Conservation (phyloP, 805 yeast genomes). For the Saturnispora besseyi region DNA sequence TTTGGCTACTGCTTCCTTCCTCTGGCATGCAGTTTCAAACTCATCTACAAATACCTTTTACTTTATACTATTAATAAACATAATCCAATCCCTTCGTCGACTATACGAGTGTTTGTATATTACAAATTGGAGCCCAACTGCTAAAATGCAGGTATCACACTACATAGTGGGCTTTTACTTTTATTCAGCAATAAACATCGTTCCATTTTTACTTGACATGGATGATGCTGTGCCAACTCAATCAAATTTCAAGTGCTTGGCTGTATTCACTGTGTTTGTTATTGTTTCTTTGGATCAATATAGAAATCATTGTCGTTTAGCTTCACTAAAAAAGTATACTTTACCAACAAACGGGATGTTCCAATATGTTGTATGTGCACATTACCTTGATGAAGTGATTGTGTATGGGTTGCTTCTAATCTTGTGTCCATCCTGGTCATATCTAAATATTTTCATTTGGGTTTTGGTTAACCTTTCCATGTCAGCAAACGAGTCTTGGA, state of each 20-base stretch:
- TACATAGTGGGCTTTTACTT: slow-evolving; percentile 56
- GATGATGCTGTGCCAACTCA: background rate
- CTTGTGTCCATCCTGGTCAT: slow-evolving; percentile 12
- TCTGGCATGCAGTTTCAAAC: background rate
- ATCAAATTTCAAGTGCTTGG: background rate
- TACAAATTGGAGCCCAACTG: slow-evolving; percentile 35
- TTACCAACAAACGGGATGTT: slow-evolving; percentile 47
- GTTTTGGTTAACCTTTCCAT: slow-evolving; percentile 42
- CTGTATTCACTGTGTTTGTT: slow-evolving; percentile 21
- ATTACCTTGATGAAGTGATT: slow-evolving; percentile 57
- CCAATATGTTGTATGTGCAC: slow-evolving; percentile 49
- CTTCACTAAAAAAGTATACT: slow-evolving; percentile 45
- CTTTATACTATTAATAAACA: slow-evolving; percentile 15
- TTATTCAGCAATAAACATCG: slow-evolving; percentile 41
- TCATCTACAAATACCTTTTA: background rate
- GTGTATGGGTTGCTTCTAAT: slow-evolving; percentile 34
- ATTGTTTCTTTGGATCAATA: slow-evolving; percentile 38
- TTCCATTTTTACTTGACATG: slow-evolving; percentile 12
- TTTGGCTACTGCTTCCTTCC: slow-evolving; percentile 18
- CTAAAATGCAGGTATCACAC: slow-evolving; percentile 59
- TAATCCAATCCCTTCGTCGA: slow-evolving; percentile 50
- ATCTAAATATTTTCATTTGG: slow-evolving; percentile 26
- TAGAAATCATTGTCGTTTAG: slow-evolving; percentile 40
- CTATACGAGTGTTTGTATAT: slow-evolving; percentile 44
- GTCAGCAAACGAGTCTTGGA: slow-evolving; percentile 38